Conservation (phyloP, 768 basidiomycete genomes). For the Amanita rubescens region DNA sequence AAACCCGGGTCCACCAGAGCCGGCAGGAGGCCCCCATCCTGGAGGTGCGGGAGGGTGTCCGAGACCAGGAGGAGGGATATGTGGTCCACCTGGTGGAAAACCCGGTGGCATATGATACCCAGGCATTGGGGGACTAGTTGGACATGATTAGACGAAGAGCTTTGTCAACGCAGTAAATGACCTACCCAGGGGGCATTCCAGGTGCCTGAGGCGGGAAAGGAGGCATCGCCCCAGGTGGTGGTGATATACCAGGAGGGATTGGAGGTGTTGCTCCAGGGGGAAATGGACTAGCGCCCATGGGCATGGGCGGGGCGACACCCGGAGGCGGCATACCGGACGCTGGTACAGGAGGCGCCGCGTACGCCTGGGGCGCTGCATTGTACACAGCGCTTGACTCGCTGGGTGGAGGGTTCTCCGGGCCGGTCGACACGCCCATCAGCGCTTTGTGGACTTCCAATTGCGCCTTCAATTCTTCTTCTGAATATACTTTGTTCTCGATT, state of each 20-base stretch:
- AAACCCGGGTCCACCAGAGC: conserved; percentile 13
- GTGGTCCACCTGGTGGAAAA: conserved; percentile 18
- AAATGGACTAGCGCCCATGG: conserved; percentile 15
- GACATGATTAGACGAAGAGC: not conserved
- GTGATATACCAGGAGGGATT: conserved; percentile 4
- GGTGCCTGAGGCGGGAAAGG: not conserved
- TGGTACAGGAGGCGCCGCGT: conserved; percentile 41
- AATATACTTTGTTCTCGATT: conserved; percentile 66
- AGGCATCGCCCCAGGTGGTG: conserved; percentile 2
- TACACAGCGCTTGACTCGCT: conserved; percentile 51
- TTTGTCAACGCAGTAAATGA: not conserved
- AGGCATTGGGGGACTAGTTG: not conserved
- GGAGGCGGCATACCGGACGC: conserved; percentile 21
- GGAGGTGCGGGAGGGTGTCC: conserved; percentile 3
- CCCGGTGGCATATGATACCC: conserved; percentile 7
- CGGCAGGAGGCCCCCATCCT: conserved; percentile 14
- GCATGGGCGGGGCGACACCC: conserved; percentile 23
- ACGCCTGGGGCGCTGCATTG: conserved; percentile 68
- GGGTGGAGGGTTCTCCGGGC: conserved; percentile 28
- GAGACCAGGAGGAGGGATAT: conserved; percentile 18
- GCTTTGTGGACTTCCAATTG: conserved; percentile 88
- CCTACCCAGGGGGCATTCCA: conserved; percentile 5
- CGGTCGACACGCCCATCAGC: conserved; percentile 67
- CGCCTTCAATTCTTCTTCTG: conserved; percentile 77
- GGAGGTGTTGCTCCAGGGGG: conserved; percentile 2